Conservation (phyloP, 73 alveolate genomes). For the Paramecium biaurelia region DNA sequence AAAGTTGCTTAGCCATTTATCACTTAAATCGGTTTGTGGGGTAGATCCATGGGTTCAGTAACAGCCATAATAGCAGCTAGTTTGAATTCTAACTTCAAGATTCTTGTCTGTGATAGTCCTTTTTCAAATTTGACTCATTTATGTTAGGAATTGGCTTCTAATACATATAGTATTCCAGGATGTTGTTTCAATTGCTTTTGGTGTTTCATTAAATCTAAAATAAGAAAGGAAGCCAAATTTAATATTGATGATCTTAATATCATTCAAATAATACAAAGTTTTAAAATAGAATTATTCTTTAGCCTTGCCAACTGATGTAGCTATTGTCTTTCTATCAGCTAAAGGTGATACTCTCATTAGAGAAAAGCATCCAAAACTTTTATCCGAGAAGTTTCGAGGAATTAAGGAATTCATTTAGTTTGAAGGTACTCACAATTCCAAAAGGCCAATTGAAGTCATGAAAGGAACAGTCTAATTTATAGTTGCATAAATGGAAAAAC, state of each 20-base stretch:
- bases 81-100: neutral
- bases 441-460: constrained; percentile 36
- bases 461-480: constrained; percentile 32
- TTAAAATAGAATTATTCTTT: neutral
- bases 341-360: neutral
- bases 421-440: constrained; percentile 47
- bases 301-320: neutral
- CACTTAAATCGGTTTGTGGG: constrained; percentile 88
- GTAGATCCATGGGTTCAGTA: constrained; percentile 93
- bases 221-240: constrained; percentile 31
- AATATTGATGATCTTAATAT: neutral
- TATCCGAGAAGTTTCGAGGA: neutral
- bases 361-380: constrained; percentile 10
- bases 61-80: constrained; percentile 85
- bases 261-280: neutral
- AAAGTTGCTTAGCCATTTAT: constrained; percentile 49
- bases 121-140: neutral
- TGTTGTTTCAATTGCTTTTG: constrained; percentile 33
- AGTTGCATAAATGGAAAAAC: neutral
- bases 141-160: neutral
- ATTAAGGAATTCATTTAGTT: neutral
- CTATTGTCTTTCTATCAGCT: constrained; percentile 7
- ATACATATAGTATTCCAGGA: neutral
- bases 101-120: constrained; percentile 41
- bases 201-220: constrained; percentile 26